phyloP scores from a whole-genome alignment of 2,329 filamentous ascomycete species.

The Penicillium sp. region DNA sequence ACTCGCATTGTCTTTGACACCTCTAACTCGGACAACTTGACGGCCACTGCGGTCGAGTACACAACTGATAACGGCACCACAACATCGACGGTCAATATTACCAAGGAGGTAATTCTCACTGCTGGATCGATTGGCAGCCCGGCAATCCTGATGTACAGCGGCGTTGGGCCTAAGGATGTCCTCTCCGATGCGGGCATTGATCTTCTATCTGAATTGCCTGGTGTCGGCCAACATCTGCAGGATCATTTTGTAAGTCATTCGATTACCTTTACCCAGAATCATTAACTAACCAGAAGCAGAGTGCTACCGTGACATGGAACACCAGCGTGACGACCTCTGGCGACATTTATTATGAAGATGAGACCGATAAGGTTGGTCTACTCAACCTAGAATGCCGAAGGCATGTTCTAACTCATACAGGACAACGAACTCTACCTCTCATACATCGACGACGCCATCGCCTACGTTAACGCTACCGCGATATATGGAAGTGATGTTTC shows the following conservation, averaged over 20 bases:
- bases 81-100: conserved; percentile 25
- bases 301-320: conserved; percentile 30
- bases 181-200: conserved; percentile 46
- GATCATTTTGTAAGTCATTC: conserved; percentile 42
- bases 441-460: conserved; percentile 29
- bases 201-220: conserved; percentile 46
- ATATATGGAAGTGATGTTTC: conserved; percentile 20
- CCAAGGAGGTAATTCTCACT: conserved; percentile 28
- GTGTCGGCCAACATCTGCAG: conserved; percentile 54
- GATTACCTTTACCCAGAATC: not conserved
- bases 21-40: conserved; percentile 27
- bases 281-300: conserved; percentile 21
- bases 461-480: conserved; percentile 26
- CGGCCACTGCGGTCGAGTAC: conserved; percentile 34
- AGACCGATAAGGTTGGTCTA: conserved; percentile 25
- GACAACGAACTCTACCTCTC: conserved; percentile 26
- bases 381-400: not conserved
- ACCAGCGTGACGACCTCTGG: conserved; percentile 31
- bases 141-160: conserved; percentile 60
- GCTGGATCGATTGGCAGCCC: conserved; percentile 60
- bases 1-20: conserved; percentile 32
- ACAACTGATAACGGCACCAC: conserved; percentile 29
- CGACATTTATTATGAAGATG: conserved; percentile 27
- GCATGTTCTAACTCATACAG: conserved; percentile 13
- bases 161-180: conserved; percentile 55